A percentile compares a stretch with the other conserved stretches of the same genome.
Evolutionary conservation across 139 green algal genomes (phyloP).

Genomic region (Chlamydomonas asymmetrica): DNA sequence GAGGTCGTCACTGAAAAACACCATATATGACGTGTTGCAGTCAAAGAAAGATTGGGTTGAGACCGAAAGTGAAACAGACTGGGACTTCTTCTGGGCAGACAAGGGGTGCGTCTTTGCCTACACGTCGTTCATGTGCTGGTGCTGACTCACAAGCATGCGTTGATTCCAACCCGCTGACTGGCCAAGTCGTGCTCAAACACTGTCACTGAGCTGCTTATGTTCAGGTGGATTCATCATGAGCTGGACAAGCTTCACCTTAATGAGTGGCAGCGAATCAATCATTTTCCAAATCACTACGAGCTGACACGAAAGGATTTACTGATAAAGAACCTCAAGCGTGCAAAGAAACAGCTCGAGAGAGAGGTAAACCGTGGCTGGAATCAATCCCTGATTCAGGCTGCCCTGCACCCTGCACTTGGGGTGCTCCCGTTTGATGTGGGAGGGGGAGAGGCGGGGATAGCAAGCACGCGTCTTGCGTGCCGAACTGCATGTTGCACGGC

Average conservation of each 20-base stretch:
- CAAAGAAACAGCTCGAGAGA: slow-evolving; percentile 66
- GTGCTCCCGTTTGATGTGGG: background rate
- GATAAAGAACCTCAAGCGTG: slow-evolving; percentile 86
- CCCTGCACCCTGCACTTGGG: background rate
- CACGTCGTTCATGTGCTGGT: too few relatives aligned
- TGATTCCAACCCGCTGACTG: too few relatives aligned
- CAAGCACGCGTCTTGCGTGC: too few relatives aligned
- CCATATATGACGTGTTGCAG: slow-evolving; percentile 61
- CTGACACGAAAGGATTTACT: slow-evolving; percentile 87
- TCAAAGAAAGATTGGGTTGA: slow-evolving; percentile 52
- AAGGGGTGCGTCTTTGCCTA: slow-evolving; percentile 59
- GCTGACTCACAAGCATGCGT: too few relatives aligned
- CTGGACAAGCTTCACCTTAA: slow-evolving; percentile 63
- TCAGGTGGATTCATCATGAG: slow-evolving; percentile 65
- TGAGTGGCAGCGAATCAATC: slow-evolving; percentile 83
- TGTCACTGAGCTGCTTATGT: background rate
- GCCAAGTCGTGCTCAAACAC: background rate
- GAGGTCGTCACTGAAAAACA: slow-evolving; percentile 54
- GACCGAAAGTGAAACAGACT: slow-evolving; percentile 55
- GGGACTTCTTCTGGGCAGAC: slow-evolving; percentile 71
- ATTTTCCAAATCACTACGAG: slow-evolving; percentile 89
- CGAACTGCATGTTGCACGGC: too few relatives aligned
- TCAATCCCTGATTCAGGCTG: background rate
- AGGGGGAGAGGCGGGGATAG: too few relatives aligned
- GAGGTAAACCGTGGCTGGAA: slow-evolving; percentile 40